Evolutionary conservation across 1,284 basidiomycete genomes (phyloP).

Genomic region (Tranzscheliella williamsii): DNA sequence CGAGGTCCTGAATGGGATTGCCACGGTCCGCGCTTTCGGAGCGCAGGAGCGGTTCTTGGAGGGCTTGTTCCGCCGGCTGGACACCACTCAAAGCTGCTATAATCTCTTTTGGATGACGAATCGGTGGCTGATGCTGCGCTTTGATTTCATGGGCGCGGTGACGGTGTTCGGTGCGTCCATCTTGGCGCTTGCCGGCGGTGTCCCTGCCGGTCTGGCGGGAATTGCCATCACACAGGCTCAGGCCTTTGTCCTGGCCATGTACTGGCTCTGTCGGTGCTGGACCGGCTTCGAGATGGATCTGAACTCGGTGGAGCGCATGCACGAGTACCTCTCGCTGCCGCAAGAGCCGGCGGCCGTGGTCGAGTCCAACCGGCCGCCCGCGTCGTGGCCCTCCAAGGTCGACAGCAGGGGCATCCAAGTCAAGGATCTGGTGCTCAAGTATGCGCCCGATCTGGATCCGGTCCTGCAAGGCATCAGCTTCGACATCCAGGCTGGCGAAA

Average conservation of each 20-base stretch:
- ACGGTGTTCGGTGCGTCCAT: slow-evolving; percentile 56
- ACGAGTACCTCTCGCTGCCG: slow-evolving; percentile 54
- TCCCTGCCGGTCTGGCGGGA: slow-evolving; percentile 36
- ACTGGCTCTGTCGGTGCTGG: slow-evolving; percentile 59
- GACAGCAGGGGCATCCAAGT: slow-evolving; percentile 55
- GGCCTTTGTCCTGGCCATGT: slow-evolving; percentile 43
- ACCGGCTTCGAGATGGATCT: slow-evolving; percentile 62
- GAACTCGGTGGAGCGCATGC: slow-evolving; percentile 57
- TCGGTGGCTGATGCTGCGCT: slow-evolving; percentile 78
- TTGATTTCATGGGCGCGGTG: slow-evolving; percentile 62
- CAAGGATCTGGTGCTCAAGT: slow-evolving; percentile 62
- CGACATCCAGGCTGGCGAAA: slow-evolving; percentile 63
- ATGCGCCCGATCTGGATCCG: slow-evolving; percentile 64
- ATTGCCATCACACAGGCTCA: slow-evolving; percentile 40
- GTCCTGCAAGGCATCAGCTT: slow-evolving; percentile 64
- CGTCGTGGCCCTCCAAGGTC: slow-evolving; percentile 59
- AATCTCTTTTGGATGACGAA: slow-evolving; percentile 80
- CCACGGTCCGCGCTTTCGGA: slow-evolving; percentile 81
- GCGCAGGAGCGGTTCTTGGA: slow-evolving; percentile 64
- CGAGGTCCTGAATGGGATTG: slow-evolving; percentile 79
- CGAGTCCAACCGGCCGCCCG: slow-evolving; percentile 36
- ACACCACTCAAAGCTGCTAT: slow-evolving; percentile 87
- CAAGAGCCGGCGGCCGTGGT: slow-evolving; percentile 55
- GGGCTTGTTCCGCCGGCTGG: slow-evolving; percentile 69
- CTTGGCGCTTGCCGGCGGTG: slow-evolving; percentile 49